Conservation (phyloP, 2,329 filamentous ascomycete genomes). For the Blumeria hordei region DNA sequence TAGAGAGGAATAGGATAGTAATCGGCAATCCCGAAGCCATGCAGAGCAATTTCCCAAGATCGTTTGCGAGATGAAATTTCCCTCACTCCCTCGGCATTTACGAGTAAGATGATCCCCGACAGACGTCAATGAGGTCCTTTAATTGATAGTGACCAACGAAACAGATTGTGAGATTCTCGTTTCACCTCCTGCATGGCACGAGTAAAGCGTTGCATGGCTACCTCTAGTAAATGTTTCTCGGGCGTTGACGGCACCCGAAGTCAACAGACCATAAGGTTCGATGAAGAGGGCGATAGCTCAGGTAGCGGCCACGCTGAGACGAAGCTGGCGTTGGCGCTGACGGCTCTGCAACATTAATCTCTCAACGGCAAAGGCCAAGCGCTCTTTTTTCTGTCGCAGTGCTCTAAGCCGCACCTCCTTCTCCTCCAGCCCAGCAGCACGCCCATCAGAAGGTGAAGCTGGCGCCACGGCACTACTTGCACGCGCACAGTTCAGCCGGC, state of each 20-base stretch:
- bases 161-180: too few relatives aligned
- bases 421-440: background rate
- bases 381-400: constrained; percentile 43
- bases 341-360: constrained; percentile 40
- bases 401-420: constrained; percentile 26
- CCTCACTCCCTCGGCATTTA: too few relatives aligned
- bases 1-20: too few relatives aligned
- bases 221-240: background rate
- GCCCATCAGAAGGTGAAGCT: too few relatives aligned
- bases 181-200: too few relatives aligned
- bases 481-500: constrained; percentile 25
- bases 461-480: constrained; percentile 15
- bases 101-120: too few relatives aligned
- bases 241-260: background rate
- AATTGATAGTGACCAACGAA: too few relatives aligned
- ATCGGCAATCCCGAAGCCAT: too few relatives aligned
- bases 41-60: too few relatives aligned
- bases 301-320: constrained; percentile 39
- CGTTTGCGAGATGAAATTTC: too few relatives aligned
- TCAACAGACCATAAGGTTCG: background rate
- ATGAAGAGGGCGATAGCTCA: background rate
- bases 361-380: constrained; percentile 45
- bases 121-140: too few relatives aligned
- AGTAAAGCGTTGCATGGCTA: too few relatives aligned
- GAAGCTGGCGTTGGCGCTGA: constrained; percentile 43